These are phyloP conservation scores for Phytophthora crassamura DNA, from an alignment of 352 stramenopile species.

Conservation along the genomic window DNA sequence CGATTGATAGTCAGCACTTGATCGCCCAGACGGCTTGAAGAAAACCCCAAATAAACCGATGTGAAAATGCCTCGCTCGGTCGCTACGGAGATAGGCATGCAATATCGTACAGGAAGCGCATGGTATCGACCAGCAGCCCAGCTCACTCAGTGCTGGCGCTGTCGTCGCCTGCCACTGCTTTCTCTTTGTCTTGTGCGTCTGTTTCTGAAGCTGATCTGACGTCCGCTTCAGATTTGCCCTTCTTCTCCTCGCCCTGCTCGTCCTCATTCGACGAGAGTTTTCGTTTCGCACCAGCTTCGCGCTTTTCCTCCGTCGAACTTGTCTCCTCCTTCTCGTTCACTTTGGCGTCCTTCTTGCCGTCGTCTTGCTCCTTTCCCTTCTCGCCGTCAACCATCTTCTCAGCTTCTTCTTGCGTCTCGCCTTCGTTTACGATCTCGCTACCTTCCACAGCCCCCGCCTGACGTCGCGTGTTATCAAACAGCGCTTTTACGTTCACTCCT, in stretches of 20 bases:
- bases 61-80: slow-evolving; percentile 18
- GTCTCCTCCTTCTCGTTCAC: too few relatives aligned
- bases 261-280: slow-evolving; percentile 35
- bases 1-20: slow-evolving; percentile 28
- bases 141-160: slow-evolving; percentile 18
- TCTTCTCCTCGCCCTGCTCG: slow-evolving; percentile 35
- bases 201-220: slow-evolving; percentile 10
- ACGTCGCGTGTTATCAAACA: slow-evolving; percentile 60
- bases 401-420: not conserved
- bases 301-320: slow-evolving; percentile 24
- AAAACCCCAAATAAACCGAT: slow-evolving; percentile 35
- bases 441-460: slow-evolving; percentile 13
- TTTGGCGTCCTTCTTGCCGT: slow-evolving; percentile 1
- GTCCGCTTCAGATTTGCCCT: slow-evolving; percentile 30
- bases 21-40: slow-evolving; percentile 25
- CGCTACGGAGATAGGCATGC: not conserved
- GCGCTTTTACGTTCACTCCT: slow-evolving; percentile 56
- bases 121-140: slow-evolving; percentile 7
- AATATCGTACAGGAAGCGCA: slow-evolving; percentile 34
- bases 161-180: slow-evolving; percentile 6
- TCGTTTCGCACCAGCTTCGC: slow-evolving; percentile 34
- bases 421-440: not conserved
- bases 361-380: slow-evolving; percentile 11
- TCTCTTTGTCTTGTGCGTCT: slow-evolving; percentile 17
- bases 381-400: not conserved